Conservation (phyloP, 805 yeast species). For the Cyberlindnera xishuangbannaensis region DNA sequence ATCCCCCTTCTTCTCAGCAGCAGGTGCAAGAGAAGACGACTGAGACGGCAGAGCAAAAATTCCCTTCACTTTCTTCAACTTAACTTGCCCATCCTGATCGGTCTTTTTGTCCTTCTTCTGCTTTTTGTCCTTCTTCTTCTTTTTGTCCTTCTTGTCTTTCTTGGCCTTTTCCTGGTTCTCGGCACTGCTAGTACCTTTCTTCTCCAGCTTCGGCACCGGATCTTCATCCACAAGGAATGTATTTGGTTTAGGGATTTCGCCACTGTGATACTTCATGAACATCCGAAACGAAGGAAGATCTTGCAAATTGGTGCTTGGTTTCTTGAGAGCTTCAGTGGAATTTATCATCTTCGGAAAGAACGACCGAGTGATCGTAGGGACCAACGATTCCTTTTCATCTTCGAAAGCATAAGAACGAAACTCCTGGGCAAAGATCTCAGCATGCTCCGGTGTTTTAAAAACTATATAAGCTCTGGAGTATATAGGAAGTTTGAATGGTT, state of each 20-base stretch:
- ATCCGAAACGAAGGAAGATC: constrained; percentile 17
- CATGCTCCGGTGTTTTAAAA: constrained; percentile 26
- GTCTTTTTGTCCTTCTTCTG: constrained; percentile 2
- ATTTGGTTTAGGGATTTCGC: constrained; percentile 18
- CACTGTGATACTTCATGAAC: constrained; percentile 19
- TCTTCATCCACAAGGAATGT: constrained; percentile 9
- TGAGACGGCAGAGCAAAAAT: no score
- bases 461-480: constrained; percentile 37
- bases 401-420: constrained; percentile 18
- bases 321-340: constrained; percentile 6
- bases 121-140: constrained; percentile 5
- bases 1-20: constrained; percentile 8
- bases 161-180: constrained; percentile 1
- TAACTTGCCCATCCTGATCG: no score
- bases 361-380: constrained; percentile 33
- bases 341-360: constrained; percentile 27
- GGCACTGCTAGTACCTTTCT: background rate
- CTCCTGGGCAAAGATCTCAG: constrained; percentile 26
- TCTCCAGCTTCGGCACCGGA: constrained; percentile 2
- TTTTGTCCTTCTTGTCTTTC: background rate
- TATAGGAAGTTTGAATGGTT: constrained; percentile 34
- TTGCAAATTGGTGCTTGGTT: constrained; percentile 10
- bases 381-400: constrained; percentile 25
- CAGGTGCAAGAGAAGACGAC: no score
- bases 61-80: no score